Base-by-base conservation (phyloP, 1,139 yeast genomes). In the Protomyces lactucae-debilis region DNA sequence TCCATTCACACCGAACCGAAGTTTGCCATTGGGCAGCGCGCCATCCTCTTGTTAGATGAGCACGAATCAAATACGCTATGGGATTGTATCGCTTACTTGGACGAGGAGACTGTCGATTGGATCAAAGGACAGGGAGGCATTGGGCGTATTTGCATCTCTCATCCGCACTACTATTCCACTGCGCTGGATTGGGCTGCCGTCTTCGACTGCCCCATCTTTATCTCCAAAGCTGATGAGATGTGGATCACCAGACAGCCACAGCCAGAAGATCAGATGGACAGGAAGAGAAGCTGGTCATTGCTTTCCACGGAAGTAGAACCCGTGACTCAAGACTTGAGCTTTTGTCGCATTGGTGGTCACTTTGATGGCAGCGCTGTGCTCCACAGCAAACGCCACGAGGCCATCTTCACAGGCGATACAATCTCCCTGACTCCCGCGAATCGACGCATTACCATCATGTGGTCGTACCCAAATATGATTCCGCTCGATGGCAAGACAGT, bases 161-260 rank as follows among this genome's bases (percentile, higher is more conserved):
- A 39, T 18, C 36, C 57, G 21, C 39, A 23, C 40, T 28, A 36
- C 37, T 55, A 23, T n/a, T 14, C 25, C 28, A 21, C 39, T 10
- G 28, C 52, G 46, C 32, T 57, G 25, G 75, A 73, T 55, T 78
- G 77, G 39, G 79, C 71, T 3, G 61, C 60, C 28, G 69, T 65
- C 36, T 69, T 69, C 55, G 39, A 61, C 9, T 68, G 70, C 52
- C 53, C 36, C 43, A 71, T 69, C 10, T 67, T 66, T 32, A 46
- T 68, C 16, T 59, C 70, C 8, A 46, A 57, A 9, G 63, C 51
- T 16, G 71, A 69, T 51, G 43, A 21, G 23, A 4, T 5, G 8
- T 43, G 48, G 48, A 18, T 43, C 10, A 16, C 48, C 25, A 18
- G 48, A 10, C 8, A 14, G 10, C 48, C 48, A 10, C 16, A 9